phyloP scores from a whole-genome alignment of 2,329 filamentous ascomycete genomes.

The Diaporthe destruens region DNA sequence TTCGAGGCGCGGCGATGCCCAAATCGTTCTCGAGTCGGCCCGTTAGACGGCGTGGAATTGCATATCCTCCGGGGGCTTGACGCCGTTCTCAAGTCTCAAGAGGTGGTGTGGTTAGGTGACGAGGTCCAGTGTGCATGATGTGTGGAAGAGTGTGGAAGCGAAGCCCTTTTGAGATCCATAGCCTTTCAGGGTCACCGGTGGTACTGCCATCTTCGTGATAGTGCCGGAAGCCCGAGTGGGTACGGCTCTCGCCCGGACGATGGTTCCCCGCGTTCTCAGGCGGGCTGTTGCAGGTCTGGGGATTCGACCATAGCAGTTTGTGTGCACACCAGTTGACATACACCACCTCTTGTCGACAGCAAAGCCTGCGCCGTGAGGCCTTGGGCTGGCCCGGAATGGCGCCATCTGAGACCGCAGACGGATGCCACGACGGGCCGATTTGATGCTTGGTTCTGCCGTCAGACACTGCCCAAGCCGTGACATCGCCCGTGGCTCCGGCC shows the following conservation, averaged over 20 bases:
- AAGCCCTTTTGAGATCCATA: slow-evolving; percentile 16
- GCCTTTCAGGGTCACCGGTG: slow-evolving; percentile 19
- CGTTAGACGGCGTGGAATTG: slow-evolving; percentile 16
- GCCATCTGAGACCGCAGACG: slow-evolving; percentile 25
- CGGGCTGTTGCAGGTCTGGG: slow-evolving; percentile 11
- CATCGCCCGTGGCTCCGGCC: slow-evolving; percentile 12
- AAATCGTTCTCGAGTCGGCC: slow-evolving; percentile 9
- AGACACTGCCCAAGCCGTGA: slow-evolving; percentile 18
- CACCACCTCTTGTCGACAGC: background rate
- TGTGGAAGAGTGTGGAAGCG: background rate
- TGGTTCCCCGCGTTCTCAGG: slow-evolving; percentile 20
- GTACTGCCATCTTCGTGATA: slow-evolving; percentile 28
- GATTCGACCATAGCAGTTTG: background rate
- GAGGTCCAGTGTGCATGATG: background rate
- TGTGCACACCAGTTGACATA: no score
- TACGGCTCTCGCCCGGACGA: slow-evolving; percentile 17
- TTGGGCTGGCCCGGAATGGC: slow-evolving; percentile 13
- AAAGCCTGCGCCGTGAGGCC: background rate
- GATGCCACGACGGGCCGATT: slow-evolving; percentile 46
- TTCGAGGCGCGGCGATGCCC: background rate
- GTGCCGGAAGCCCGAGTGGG: slow-evolving; percentile 27
- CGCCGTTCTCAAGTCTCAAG: slow-evolving; percentile 11
- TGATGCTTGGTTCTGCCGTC: slow-evolving; percentile 33
- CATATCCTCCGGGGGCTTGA: slow-evolving; percentile 5
- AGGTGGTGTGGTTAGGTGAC: slow-evolving; percentile 12